Evolutionary conservation across 2,329 filamentous ascomycete species (phyloP).

Genomic region (Akanthomyces muscarius): DNA sequence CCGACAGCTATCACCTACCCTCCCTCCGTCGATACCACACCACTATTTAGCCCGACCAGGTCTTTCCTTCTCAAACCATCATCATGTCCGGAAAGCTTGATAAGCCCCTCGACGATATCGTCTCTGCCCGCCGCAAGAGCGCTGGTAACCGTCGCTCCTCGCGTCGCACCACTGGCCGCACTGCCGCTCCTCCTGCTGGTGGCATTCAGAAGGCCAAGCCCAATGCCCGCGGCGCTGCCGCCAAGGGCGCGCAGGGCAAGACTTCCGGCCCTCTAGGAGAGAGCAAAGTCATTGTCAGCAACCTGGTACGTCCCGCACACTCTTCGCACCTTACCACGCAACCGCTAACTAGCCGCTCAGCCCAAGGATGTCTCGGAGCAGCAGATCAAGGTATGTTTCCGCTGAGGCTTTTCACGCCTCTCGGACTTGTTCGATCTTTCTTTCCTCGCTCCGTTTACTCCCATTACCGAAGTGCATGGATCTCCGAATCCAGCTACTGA

Average conservation of each 20-base stretch:
- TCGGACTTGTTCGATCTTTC: conserved; percentile 65
- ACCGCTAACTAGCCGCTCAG: conserved; percentile 53
- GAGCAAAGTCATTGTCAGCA: conserved; percentile 98
- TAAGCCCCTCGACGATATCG: conserved; percentile 95
- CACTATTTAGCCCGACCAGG: neutral
- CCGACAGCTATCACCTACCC: conserved; percentile 15
- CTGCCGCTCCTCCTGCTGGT: conserved; percentile 68
- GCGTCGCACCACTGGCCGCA: conserved; percentile 50
- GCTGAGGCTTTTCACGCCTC: conserved; percentile 65
- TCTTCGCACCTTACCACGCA: neutral
- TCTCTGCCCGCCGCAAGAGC: conserved; percentile 67
- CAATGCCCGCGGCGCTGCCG: conserved; percentile 53
- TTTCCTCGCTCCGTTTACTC: conserved; percentile 37
- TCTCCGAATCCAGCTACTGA: conserved; percentile 6
- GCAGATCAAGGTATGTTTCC: conserved; percentile 99
- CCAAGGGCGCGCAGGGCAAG: conserved; percentile 62
- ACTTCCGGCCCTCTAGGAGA: conserved; percentile 61
- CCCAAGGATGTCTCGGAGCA: conserved; percentile 93
- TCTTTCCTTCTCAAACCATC: conserved; percentile 23
- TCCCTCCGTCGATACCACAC: conserved; percentile 44
- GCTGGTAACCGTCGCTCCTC: conserved; percentile 49
- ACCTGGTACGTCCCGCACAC: conserved; percentile 66
- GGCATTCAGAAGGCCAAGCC: conserved; percentile 78
- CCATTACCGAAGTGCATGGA: conserved; percentile 25
- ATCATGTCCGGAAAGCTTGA: conserved; percentile 94